phyloP scores from a whole-genome alignment of 192 early-diverging fungal genomes.

The Spinellus fusiger region DNA sequence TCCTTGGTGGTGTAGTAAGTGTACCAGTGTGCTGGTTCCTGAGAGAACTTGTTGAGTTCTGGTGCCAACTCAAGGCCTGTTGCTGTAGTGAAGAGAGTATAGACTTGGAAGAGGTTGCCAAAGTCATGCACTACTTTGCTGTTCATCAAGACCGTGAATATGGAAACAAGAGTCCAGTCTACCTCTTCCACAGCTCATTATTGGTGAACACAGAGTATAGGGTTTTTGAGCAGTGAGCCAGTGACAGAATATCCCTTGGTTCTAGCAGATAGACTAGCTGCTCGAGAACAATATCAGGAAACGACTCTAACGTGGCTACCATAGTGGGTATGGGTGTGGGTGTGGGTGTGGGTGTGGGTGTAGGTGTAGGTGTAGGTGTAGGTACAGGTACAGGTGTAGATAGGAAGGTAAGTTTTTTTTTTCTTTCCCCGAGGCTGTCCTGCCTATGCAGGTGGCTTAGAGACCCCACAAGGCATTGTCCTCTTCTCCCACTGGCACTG shows the following conservation, averaged over 20 bases:
- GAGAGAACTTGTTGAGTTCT: conserved; percentile 15
- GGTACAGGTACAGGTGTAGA: too few species aligned
- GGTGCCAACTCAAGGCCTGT: conserved; percentile 39
- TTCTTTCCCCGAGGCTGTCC: too few species aligned
- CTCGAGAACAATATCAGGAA: conserved; percentile 9
- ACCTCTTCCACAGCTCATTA: conserved; percentile 10
- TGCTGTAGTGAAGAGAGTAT: conserved; percentile 38
- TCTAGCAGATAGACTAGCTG: conserved; percentile 5
- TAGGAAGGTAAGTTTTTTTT: too few species aligned
- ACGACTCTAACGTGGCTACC: conserved; percentile 2
- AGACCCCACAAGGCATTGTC: too few species aligned
- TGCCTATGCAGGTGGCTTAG: too few species aligned
- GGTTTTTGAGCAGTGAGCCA: conserved; percentile 4
- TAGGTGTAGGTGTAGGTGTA: too few species aligned
- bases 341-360: too few species aligned
- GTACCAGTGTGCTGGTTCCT: conserved; percentile 42
- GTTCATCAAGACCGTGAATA: not conserved
- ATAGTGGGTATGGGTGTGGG: too few species aligned
- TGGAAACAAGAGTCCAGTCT: not conserved
- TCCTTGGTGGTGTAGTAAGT: conserved; percentile 38
- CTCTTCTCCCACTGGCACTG: too few species aligned
- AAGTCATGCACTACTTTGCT: conserved; percentile 49
- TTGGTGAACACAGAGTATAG: conserved; percentile 3
- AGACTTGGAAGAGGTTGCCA: conserved; percentile 46
- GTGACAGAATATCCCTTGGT: conserved; percentile 1